These are phyloP conservation scores for Protomyces macrosporus DNA, from an alignment of 1,139 yeast species.

Conservation along the genomic window DNA sequence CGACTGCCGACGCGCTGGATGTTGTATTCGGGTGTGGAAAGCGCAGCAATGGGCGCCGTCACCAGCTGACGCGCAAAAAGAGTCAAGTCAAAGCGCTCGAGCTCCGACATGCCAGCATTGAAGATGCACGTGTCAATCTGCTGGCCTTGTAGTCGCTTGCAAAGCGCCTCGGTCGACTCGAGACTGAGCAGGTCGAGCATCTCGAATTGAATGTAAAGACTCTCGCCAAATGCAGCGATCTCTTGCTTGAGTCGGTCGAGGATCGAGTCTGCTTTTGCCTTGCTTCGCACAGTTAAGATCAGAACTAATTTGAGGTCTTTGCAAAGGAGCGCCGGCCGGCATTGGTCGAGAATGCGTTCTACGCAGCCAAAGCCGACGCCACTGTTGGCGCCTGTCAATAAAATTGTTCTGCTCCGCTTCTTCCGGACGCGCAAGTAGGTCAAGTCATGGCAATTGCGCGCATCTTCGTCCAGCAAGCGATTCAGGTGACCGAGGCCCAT, in stretches of 20 bases:
- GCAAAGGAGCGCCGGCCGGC: slow-evolving; percentile 36
- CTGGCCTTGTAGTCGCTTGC: slow-evolving; percentile 49
- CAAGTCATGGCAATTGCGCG: background rate
- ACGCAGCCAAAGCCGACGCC: slow-evolving; percentile 84
- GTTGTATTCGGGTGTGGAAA: slow-evolving; percentile 76
- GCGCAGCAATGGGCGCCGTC: slow-evolving; percentile 65
- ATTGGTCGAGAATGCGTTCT: slow-evolving; percentile 50
- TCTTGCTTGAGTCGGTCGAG: slow-evolving; percentile 24
- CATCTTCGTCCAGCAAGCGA: background rate
- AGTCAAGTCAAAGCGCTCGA: slow-evolving; percentile 79
- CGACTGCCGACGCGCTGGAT: slow-evolving; percentile 69
- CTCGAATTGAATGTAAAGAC: slow-evolving; percentile 75
- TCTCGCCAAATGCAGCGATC: slow-evolving; percentile 28
- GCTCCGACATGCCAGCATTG: slow-evolving; percentile 86
- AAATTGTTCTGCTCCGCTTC: background rate
- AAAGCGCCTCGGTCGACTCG: slow-evolving; percentile 68
- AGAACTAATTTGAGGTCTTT: slow-evolving; percentile 57
- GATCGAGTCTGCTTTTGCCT: slow-evolving; percentile 59
- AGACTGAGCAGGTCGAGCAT: slow-evolving; percentile 84
- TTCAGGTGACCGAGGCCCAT: slow-evolving; percentile 4
- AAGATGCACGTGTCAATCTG: slow-evolving; percentile 72
- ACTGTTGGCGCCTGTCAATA: slow-evolving; percentile 40
- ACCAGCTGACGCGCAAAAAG: slow-evolving; percentile 65
- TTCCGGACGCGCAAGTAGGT: background rate
- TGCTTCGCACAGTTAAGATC: slow-evolving; percentile 80